Conservation (phyloP, 495 filamentous ascomycete genomes). For the Letharia columbiana region DNA sequence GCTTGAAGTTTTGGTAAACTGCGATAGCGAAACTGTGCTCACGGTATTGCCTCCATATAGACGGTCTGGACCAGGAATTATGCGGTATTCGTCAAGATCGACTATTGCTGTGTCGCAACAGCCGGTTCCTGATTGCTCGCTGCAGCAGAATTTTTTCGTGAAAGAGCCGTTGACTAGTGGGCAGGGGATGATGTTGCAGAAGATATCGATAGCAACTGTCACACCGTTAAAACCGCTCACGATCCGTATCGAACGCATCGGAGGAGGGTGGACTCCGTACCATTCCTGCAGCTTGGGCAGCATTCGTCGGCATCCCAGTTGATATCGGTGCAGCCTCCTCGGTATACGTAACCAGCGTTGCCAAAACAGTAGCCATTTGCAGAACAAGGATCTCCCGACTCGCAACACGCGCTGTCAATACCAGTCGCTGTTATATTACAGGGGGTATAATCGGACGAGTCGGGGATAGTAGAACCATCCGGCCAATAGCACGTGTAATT, state of each 20-base stretch:
- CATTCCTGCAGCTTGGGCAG: neutral
- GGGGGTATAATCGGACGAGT: neutral
- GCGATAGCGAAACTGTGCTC: neutral
- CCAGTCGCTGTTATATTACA: neutral
- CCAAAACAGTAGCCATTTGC: conserved; percentile 3
- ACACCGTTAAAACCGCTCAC: neutral
- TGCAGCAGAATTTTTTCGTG: neutral
- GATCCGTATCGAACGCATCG: neutral
- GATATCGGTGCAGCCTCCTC: conserved; percentile 13
- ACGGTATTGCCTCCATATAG: neutral
- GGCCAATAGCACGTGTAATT: conserved; percentile 1
- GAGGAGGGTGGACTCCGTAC: neutral
- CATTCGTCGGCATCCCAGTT: conserved; percentile 9
- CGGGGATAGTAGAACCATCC: neutral
- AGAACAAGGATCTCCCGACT: neutral
- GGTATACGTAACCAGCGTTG: conserved; percentile 8
- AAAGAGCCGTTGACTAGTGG: neutral
- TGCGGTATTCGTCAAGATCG: neutral
- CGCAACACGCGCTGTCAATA: conserved; percentile 9
- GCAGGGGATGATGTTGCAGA: conserved; percentile 6
- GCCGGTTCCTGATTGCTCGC: neutral
- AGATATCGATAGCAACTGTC: neutral
- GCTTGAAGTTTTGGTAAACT: neutral
- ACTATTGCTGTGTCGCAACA: neutral
- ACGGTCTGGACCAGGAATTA: neutral